phyloP scores from a whole-genome alignment of 2,329 filamentous ascomycete genomes.

The Epichloe sp. region DNA sequence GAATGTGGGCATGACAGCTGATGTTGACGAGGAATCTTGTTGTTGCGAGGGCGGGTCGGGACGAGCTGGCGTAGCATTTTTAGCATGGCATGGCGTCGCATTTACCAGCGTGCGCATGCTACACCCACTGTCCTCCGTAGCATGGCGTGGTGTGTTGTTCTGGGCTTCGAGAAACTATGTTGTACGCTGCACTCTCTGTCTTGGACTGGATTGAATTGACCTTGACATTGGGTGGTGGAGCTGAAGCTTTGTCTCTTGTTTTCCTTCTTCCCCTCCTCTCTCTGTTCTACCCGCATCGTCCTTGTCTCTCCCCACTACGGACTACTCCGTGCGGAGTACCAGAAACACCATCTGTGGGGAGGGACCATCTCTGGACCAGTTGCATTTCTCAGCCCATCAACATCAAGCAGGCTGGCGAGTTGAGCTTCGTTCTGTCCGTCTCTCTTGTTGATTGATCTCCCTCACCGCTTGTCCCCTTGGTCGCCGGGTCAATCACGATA shows the following conservation, averaged over 20 bases:
- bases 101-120: background rate
- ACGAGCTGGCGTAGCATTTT: background rate
- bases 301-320: background rate
- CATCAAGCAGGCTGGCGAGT: background rate
- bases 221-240: too few species aligned
- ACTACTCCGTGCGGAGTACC: background rate
- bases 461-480: constrained; percentile 4
- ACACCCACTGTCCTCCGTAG: too few species aligned
- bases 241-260: too few species aligned
- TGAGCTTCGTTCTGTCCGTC: background rate
- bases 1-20: constrained; percentile 3
- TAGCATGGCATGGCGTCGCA: background rate
- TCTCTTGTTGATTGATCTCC: background rate
- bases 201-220: background rate
- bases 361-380: background rate
- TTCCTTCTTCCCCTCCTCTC: too few species aligned
- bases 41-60: background rate
- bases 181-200: background rate
- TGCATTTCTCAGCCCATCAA: background rate
- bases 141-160: background rate
- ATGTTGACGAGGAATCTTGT: constrained; percentile 1
- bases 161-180: background rate
- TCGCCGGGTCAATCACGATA: constrained; percentile 3
- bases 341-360: background rate
- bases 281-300: too few species aligned